A percentile compares a stretch with the other conserved stretches of the same genome.
phyloP scores from a whole-genome alignment of 805 yeast genomes.

The Metschnikowia noctiluminum region DNA sequence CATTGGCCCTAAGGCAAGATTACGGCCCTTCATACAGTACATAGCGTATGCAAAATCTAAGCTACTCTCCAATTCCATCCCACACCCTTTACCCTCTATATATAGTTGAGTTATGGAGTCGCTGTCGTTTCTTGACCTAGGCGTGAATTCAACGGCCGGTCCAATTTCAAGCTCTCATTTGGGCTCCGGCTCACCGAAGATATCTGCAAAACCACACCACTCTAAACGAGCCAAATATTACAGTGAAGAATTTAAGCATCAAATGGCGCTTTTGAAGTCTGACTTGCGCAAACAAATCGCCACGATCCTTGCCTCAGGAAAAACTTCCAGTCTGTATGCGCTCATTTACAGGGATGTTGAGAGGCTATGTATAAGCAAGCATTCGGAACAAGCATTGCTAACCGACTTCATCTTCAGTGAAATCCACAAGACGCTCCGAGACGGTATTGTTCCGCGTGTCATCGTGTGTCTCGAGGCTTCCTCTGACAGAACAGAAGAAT shows the following conservation, averaged over 20 bases:
- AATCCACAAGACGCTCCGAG: slow-evolving; percentile 18
- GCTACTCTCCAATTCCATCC: too few relatives aligned
- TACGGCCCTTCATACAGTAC: too few relatives aligned
- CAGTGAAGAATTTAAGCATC: slow-evolving; percentile 2
- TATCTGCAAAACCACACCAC: not conserved
- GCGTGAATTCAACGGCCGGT: not conserved
- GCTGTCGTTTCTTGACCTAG: slow-evolving; percentile 6
- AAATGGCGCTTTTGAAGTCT: slow-evolving; percentile 1
- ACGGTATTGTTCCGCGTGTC: slow-evolving; percentile 11
- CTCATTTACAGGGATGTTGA: slow-evolving; percentile 26
- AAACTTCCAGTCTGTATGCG: slow-evolving; percentile 6
- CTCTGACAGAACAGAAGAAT: not conserved
- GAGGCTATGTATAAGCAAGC: slow-evolving; percentile 28
- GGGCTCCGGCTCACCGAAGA: slow-evolving; percentile 11
- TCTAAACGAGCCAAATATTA: slow-evolving; percentile 8
- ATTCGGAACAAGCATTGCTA: slow-evolving; percentile 32
- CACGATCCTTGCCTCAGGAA: not conserved
- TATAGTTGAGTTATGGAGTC: not conserved
- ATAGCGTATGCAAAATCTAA: too few relatives aligned
- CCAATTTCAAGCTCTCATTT: slow-evolving; percentile 9
- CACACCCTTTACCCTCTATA: too few relatives aligned
- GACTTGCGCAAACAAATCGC: not conserved
- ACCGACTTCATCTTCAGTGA: slow-evolving; percentile 19
- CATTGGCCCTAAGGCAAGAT: too few relatives aligned
- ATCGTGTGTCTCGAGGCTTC: slow-evolving; percentile 1